Conservation (phyloP, 1,284 basidiomycete genomes). For the Leccinum laetum region DNA sequence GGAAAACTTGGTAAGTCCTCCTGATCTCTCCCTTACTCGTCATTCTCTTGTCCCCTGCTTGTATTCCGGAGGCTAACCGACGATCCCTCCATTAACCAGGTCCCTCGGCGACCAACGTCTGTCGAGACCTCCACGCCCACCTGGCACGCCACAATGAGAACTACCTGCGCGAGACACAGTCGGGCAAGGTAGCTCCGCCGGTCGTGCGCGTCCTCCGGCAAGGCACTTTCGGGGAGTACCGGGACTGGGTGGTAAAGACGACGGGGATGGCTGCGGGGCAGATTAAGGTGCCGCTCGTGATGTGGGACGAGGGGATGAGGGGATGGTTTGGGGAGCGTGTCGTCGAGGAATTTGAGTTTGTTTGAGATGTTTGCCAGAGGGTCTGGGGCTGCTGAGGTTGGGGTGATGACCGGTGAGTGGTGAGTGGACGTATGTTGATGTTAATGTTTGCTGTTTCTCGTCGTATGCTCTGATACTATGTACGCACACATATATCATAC, state of each 20-base stretch:
- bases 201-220: conserved; percentile 16
- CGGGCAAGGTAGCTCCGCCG: conserved; percentile 8
- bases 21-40: not conserved
- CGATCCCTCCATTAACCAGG: not conserved
- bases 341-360: conserved; percentile 10
- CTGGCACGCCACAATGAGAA: conserved; percentile 19
- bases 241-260: conserved; percentile 17
- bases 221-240: conserved; percentile 23
- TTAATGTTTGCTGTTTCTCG: not conserved
- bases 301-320: conserved; percentile 11
- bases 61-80: not conserved
- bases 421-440: not conserved
- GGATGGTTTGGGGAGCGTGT: conserved; percentile 16
- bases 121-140: conserved; percentile 9
- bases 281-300: conserved; percentile 23
- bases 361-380: not conserved
- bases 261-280: conserved; percentile 14
- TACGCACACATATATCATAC: not conserved
- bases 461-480: not conserved
- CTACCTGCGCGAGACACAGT: conserved; percentile 13
- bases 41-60: not conserved
- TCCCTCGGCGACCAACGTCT: not conserved
- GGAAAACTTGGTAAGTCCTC: not conserved
- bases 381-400: not conserved
- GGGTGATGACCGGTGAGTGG: not conserved